Evolutionary conservation across 2,329 filamentous ascomycete species (phyloP).

Genomic region (Passalora sequoiae): DNA sequence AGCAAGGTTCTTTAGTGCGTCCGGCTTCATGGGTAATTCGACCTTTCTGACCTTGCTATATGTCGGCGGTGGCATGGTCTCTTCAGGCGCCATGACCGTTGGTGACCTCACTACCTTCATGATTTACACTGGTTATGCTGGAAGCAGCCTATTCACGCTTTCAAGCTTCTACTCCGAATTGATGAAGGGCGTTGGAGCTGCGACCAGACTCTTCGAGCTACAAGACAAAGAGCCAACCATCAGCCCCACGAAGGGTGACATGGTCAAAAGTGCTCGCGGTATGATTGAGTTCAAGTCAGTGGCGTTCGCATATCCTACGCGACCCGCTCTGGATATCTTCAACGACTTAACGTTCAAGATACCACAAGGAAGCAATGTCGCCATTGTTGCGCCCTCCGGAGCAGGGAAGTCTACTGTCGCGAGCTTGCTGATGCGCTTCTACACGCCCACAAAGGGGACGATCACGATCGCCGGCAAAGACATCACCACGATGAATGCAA

Average conservation of each 20-base stretch:
- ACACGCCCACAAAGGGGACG: slow-evolving; percentile 69
- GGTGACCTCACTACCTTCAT: slow-evolving; percentile 94
- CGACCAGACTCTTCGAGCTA: slow-evolving; percentile 91
- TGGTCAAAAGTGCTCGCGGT: slow-evolving; percentile 78
- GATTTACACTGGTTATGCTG: slow-evolving; percentile 91
- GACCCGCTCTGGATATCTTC: slow-evolving; percentile 89
- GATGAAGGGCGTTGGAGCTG: slow-evolving; percentile 97
- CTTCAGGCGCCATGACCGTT: slow-evolving; percentile 76
- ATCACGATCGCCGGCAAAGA: slow-evolving; percentile 83
- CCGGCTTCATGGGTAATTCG: slow-evolving; percentile 92
- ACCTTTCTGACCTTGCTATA: slow-evolving; percentile 88
- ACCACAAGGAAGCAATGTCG: slow-evolving; percentile 87
- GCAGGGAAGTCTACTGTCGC: slow-evolving; percentile 96
- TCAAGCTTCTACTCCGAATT: slow-evolving; percentile 96
- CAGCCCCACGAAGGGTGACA: slow-evolving; percentile 73
- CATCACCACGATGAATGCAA: slow-evolving; percentile 81
- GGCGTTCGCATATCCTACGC: slow-evolving; percentile 84
- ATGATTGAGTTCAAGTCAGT: slow-evolving; percentile 84
- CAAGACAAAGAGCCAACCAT: slow-evolving; percentile 86
- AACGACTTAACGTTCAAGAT: slow-evolving; percentile 84
- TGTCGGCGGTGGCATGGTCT: slow-evolving; percentile 85
- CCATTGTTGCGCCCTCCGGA: slow-evolving; percentile 91
- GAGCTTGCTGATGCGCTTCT: slow-evolving; percentile 86
- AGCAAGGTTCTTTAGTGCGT: slow-evolving; percentile 81
- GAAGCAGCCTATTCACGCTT: slow-evolving; percentile 84